phyloP scores from a whole-genome alignment of 768 basidiomycete genomes.

The Gymnopilus junonius region DNA sequence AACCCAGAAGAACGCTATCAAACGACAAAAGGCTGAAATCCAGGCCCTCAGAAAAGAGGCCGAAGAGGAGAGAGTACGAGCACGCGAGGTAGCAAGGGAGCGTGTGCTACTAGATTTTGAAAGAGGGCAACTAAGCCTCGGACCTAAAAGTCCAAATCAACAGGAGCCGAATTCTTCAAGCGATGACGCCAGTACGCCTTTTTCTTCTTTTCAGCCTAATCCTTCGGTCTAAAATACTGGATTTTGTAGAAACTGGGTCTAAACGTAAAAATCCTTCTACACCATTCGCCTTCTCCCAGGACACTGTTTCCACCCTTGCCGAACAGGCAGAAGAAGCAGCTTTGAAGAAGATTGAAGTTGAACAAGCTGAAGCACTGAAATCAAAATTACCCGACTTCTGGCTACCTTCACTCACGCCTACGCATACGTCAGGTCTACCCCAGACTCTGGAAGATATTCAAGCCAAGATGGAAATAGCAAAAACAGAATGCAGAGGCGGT shows the following conservation, averaged over 20 bases:
- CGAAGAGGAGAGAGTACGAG: conserved; percentile 77
- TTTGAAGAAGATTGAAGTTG: conserved; percentile 77
- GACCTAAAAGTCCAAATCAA: conserved; percentile 36
- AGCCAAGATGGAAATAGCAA: conserved; percentile 55
- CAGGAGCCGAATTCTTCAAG: conserved; percentile 26
- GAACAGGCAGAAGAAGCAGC: conserved; percentile 90
- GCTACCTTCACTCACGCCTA: conserved; percentile 93
- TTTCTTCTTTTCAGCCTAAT: not conserved
- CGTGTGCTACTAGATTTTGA: conserved; percentile 92
- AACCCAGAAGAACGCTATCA: conserved; percentile 90
- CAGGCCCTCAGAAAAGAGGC: conserved; percentile 77
- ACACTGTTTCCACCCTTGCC: conserved; percentile 70
- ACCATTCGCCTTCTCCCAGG: conserved; percentile 73
- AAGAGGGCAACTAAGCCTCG: conserved; percentile 75
- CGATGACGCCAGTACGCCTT: conserved; percentile 11
- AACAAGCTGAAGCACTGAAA: conserved; percentile 84
- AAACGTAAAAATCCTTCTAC: conserved; percentile 64
- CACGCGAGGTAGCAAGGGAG: conserved; percentile 77
- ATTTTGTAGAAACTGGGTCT: conserved; percentile 48
- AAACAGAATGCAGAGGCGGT: conserved; percentile 88
- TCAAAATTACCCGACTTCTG: conserved; percentile 96
- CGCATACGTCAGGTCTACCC: conserved; percentile 61
- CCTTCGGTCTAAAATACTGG: not conserved
- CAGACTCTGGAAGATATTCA: conserved; percentile 71
- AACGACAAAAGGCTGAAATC: conserved; percentile 83